Base-by-base conservation (phyloP, 495 filamentous ascomycete species). In the Hypoxylon rickii region DNA sequence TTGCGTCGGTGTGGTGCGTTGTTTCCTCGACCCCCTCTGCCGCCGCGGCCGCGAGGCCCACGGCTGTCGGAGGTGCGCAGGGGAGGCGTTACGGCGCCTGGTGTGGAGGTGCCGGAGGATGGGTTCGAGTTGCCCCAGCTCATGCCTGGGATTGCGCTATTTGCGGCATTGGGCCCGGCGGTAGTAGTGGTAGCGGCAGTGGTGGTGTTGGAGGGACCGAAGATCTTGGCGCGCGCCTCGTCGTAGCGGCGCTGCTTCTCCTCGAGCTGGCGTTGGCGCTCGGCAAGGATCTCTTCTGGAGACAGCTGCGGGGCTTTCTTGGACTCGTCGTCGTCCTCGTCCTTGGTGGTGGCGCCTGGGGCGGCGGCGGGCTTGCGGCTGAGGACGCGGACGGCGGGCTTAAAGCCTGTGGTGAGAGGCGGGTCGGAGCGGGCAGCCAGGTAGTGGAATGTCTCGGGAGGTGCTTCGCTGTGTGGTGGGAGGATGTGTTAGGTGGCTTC, bases 211-310 rank as follows among this genome's bases (percentile, higher is more conserved):
- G 24, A 10, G 1, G 58, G 51, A 17, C 90, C 90, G 69, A 96
- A 92, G n/a, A 96, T 80, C 66, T 86, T 83, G 61, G 91, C 88
- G 10, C 92, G 79, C 2, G 81, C 88, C 72, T 96, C 91, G 45
- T 92, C 86, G 67, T 96, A 96, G 41, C 86, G 88, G 41, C 85
- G 85, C 73, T 93, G 86, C 76, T 92, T 96, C 71, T 96, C 91
- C 63, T 95, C 91, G 3, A 81, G 78, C 58, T 95, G 89, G 44
- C 80, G 78, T 70, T 89, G 79, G 29, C 90, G 85, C 55, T 86
- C 85, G 10, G 83, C 77, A 46, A 86, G 81, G 24, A 89, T 81
- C 73, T 96, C 87, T 48, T 90, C 88, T 3, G 81, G 72, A 0
- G 82, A 87, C 17, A 86, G 80, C 49, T 83, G 77, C n/a, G 68